Base-by-base conservation (phyloP, 2,329 filamentous ascomycete genomes). In the Penicillium corylophilum region DNA sequence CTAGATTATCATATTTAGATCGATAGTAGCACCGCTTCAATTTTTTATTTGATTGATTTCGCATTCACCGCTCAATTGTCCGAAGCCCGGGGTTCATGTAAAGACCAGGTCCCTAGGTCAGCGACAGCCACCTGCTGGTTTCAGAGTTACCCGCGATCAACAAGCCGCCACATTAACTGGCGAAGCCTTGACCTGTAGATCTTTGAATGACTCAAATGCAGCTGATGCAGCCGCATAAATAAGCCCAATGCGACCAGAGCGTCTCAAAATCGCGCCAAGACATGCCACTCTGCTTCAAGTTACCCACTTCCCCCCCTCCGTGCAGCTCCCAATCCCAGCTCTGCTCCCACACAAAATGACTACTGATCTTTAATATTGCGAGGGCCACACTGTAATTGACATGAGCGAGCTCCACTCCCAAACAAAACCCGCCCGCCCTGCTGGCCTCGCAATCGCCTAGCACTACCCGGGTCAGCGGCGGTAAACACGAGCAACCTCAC, bases 211-310 rank as follows among this genome's bases (percentile, higher is more conserved):
- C 18, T 22, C 26, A 38, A 15, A 13, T 15, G 12, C 39, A 41
- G 18, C 10, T 39, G 36, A 39, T 15, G 22, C 18, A 12, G 36
- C 36, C 36, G 13, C 18, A 39, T 15, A 23, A 9, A 42, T 43
- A 35, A 13, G 18, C 31, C 6, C 20, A 16, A 35, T 35, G 31
- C 31, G 31, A 18, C 24, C 35, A 44, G 29, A 20, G 29, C 29
- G 24, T 35, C 12, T 39, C 16, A 31, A 29, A 23, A 28, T 18
- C 40, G 28, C 42, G 55, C 57, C 57, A 60, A 60, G 55, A 56
- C 53, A 54, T 20, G 55, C 39, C 54, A 51, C 31, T 49, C 33
- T 23, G 31, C 47, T 39, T 55, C 50, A 18, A 42, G 29, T 43
- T 56, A 56, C 39, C 53, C 48, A 59, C 48, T 48, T 46, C 48